Conservation (phyloP, 2,329 filamentous ascomycete genomes). For the Hypoxylon sp. region DNA sequence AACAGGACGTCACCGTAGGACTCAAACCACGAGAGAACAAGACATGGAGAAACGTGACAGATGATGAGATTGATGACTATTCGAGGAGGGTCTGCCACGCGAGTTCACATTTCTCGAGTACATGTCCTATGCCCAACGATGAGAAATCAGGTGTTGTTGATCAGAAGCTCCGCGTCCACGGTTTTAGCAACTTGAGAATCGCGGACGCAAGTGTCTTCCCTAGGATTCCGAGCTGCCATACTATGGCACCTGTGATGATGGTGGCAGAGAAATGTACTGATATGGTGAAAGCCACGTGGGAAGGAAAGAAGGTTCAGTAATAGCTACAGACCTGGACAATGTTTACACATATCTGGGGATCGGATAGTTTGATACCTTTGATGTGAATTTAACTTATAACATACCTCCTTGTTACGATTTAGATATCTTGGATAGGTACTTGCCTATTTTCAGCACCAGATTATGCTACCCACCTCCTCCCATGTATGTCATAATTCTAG, state of each 20-base stretch:
- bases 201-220: slow-evolving; percentile 62
- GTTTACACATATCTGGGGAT: not conserved
- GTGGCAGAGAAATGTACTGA: slow-evolving; percentile 57
- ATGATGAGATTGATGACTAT: slow-evolving; percentile 33
- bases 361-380: too few relatives aligned
- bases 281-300: slow-evolving; percentile 32
- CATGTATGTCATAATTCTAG: too few relatives aligned
- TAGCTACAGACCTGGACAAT: not conserved
- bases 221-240: slow-evolving; percentile 61
- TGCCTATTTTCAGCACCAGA: too few relatives aligned
- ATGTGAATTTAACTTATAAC: too few relatives aligned
- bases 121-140: slow-evolving; percentile 24
- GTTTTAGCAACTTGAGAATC: slow-evolving; percentile 59
- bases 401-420: too few relatives aligned
- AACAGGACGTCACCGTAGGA: not conserved
- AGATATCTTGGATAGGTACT: too few relatives aligned
- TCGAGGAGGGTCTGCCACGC: slow-evolving; percentile 15
- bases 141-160: slow-evolving; percentile 58
- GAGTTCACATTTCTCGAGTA: slow-evolving; percentile 24
- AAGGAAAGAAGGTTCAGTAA: slow-evolving; percentile 5
- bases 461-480: too few relatives aligned
- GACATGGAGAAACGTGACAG: slow-evolving; percentile 21
- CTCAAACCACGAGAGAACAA: slow-evolving; percentile 5
- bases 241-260: slow-evolving; percentile 65
- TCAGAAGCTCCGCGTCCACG: slow-evolving; percentile 58